Conservation (phyloP, 768 basidiomycete species). For the Calvatia gigantea region DNA sequence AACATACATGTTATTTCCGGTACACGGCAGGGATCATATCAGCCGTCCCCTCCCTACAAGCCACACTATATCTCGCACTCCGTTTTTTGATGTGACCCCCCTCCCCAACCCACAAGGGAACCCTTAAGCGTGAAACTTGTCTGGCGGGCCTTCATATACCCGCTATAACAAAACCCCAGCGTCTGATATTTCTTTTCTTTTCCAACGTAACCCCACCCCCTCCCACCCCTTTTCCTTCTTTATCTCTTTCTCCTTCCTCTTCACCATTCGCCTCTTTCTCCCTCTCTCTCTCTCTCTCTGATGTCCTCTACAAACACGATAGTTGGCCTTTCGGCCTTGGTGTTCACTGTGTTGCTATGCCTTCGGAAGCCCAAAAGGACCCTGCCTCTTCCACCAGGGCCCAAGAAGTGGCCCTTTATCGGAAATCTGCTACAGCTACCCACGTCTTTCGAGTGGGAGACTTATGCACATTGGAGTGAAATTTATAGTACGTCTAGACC, state of each 20-base stretch:
- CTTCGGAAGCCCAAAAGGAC: slow-evolving; percentile 14
- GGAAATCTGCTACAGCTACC: slow-evolving; percentile 40
- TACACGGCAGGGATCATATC: neutral
- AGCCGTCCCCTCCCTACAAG: neutral
- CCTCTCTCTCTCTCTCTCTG: neutral
- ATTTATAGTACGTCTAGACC: slow-evolving; percentile 26
- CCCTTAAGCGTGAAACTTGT: neutral
- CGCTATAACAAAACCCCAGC: neutral
- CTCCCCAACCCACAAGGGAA: neutral
- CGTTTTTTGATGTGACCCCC: slow-evolving; percentile 8
- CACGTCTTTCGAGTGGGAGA: slow-evolving; percentile 29
- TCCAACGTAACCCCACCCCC: neutral
- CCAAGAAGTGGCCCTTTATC: slow-evolving; percentile 33
- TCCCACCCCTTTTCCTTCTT: neutral
- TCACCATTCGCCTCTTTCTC: neutral
- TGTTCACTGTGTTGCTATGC: neutral
- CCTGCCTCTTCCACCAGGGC: slow-evolving; percentile 35
- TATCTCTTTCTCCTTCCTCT: neutral
- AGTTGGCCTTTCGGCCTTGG: neutral
- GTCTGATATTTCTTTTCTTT: neutral
- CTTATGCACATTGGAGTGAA: slow-evolving; percentile 36
- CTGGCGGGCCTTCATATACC: neutral
- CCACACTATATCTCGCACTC: neutral
- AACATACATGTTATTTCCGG: neutral
- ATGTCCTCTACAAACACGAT: neutral